phyloP scores from a whole-genome alignment of 768 basidiomycete genomes.

The Sporobolomyces phaffii region DNA sequence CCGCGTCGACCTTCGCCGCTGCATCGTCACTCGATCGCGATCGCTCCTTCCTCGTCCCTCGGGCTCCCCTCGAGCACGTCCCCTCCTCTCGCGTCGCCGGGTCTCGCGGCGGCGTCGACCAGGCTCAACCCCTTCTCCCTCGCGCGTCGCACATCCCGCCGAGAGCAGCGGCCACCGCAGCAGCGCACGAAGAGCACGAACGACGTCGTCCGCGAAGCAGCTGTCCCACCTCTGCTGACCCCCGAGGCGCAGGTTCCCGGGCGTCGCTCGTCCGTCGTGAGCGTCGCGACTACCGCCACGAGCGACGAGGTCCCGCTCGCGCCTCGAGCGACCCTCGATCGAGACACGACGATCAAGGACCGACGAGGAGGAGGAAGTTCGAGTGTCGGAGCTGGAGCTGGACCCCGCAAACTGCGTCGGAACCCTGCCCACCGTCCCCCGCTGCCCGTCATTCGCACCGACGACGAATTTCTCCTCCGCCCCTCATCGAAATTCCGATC shows the following conservation, averaged over 20 bases:
- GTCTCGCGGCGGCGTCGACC: neutral
- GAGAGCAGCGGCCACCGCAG: conserved; percentile 3
- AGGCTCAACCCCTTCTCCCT: conserved; percentile 16
- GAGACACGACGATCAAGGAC: conserved; percentile 23
- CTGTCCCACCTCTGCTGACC: conserved; percentile 4
- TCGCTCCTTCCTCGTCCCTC: neutral
- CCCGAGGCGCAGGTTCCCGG: neutral
- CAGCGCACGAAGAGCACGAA: conserved; percentile 1
- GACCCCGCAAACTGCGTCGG: conserved; percentile 19
- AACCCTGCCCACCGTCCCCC: neutral
- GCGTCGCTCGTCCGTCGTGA: neutral
- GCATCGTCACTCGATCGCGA: conserved; percentile 19
- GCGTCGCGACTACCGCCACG: neutral
- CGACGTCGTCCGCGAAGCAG: neutral
- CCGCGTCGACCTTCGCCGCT: neutral
- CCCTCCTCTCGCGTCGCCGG: conserved; percentile 5
- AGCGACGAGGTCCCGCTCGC: neutral
- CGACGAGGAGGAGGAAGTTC: neutral
- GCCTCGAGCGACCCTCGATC: neutral
- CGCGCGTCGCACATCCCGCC: neutral
- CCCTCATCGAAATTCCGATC: conserved; percentile 2
- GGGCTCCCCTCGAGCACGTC: neutral
- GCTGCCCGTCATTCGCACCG: conserved; percentile 8
- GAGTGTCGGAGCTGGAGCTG: neutral
- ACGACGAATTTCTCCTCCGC: conserved; percentile 18